Conservation (phyloP, 192 early-diverging fungal species). For the Coemansia pectinata region DNA sequence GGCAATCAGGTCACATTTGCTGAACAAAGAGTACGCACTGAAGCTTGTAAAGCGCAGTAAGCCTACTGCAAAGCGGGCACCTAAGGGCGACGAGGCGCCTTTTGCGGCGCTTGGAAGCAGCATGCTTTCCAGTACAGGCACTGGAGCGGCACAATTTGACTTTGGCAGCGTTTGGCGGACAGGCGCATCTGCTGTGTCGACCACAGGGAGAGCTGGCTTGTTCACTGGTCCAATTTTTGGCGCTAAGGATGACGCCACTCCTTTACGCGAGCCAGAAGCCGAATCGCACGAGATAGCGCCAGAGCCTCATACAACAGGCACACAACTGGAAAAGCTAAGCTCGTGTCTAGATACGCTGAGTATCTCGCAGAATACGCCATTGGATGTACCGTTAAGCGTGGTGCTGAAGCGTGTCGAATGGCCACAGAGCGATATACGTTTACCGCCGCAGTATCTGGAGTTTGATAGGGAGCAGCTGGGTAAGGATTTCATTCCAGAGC, state of each 20-base stretch:
- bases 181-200: neutral
- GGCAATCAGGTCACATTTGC: constrained; percentile 62
- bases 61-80: neutral
- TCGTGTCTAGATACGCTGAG: neutral
- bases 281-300: neutral
- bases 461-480: constrained; percentile 30
- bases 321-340: neutral
- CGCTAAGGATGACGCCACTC: neutral
- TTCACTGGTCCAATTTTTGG: constrained; percentile 36
- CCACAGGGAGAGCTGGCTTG: neutral
- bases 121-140: neutral
- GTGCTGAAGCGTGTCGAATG: constrained; percentile 22
- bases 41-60: constrained; percentile 52
- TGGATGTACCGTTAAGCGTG: neutral
- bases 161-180: constrained; percentile 52
- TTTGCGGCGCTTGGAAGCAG: neutral
- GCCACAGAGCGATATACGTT: constrained; percentile 3
- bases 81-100: neutral
- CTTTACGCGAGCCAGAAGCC: neutral
- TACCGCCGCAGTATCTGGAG: constrained; percentile 31
- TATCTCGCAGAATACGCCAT: neutral
- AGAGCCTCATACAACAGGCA: neutral
- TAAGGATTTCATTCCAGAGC: constrained; percentile 9
- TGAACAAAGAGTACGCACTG: constrained; percentile 65
- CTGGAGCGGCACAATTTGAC: constrained; percentile 11